Conservation (phyloP, 257 asterid species). For the Scutellaria minor region DNA sequence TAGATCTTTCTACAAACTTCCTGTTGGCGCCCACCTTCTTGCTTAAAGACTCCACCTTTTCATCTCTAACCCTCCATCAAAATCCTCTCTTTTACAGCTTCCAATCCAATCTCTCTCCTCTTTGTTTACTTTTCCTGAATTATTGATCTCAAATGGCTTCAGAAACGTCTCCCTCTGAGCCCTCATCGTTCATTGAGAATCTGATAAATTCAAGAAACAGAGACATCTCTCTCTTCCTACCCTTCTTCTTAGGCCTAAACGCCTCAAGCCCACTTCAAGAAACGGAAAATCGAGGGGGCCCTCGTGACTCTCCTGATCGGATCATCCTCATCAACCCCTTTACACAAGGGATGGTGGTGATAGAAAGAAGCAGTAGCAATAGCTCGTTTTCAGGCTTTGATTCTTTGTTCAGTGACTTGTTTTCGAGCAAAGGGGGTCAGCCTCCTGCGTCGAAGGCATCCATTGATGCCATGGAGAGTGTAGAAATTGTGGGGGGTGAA, state of each 20-base stretch:
- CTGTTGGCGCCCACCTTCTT: constrained; percentile 31
- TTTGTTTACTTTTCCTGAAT: background rate
- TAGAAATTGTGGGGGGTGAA: constrained; percentile 44
- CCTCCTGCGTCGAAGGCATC: constrained; percentile 82
- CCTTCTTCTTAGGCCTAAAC: constrained; percentile 50
- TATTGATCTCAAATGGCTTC: constrained; percentile 51
- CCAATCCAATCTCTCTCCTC: constrained; percentile 3
- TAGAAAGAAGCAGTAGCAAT: constrained; percentile 36
- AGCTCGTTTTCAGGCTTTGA: constrained; percentile 40
- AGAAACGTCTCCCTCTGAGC: constrained; percentile 38
- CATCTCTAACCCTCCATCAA: background rate
- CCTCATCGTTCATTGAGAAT: constrained; percentile 39
- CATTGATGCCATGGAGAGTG: constrained; percentile 57
- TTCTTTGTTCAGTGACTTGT: constrained; percentile 41
- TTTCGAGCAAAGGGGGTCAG: constrained; percentile 50
- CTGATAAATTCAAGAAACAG: constrained; percentile 52
- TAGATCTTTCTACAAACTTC: constrained; percentile 54
- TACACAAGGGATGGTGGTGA: constrained; percentile 60
- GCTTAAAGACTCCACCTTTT: constrained; percentile 33
- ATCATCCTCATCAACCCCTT: constrained; percentile 62
- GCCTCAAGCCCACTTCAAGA: constrained; percentile 37
- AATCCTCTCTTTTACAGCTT: background rate
- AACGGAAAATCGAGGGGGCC: constrained; percentile 24
- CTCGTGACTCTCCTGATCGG: constrained; percentile 41
- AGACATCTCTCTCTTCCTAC: constrained; percentile 49